Evolutionary conservation across 495 filamentous ascomycete species (phyloP), one percentile per base, ranked within the genome.

Genomic region (Penicillium longicatenatum): DNA sequence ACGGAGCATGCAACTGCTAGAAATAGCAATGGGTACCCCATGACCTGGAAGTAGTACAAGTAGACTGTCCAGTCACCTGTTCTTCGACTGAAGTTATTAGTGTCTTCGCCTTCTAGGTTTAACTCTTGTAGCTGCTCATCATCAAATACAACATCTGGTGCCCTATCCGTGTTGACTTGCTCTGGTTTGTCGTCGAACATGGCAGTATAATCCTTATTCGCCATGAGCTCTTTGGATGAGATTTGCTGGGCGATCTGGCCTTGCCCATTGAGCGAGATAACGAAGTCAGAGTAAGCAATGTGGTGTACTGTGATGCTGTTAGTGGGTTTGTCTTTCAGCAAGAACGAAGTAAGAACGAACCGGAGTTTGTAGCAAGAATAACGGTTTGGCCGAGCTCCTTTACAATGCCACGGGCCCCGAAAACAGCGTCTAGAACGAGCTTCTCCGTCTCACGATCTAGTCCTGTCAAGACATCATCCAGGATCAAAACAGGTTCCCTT

Each of bases 381-480:
- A 67, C 61, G 22, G 65, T 69, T 44, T 56, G 62, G 1, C 42
- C 41, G 14, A 63, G 65, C 35, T 67, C 58, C n/a, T 58, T 60
- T 17, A 72, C 19, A 24, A 57, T 31, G 12, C 67, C 69, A 6
- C 75, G 64, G 4, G 50, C 53, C 3, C 61, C 54, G 41, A 69
- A 70, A 6, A 71, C 58, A 8, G 37, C 50, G 11, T 72, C 63
- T 6, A 73, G 52, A 2, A 75, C 62, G 19, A 48, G n/a, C 16
- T 60, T 67, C 10, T 68, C 65, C 17, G 81, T 80, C 52, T 79
- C 73, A 11, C 77, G 73, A 64, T 84, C 81, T 19, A 85, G 75
- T 8, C 82, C 81, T 11, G 75, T 79, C 0, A 85, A 64, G 10
- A 75, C 76, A 61, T 84, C 82, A 57, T 84, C 82, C 62, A 84